A percentile compares a stretch with the other conserved stretches of the same genome.
phyloP scores from a whole-genome alignment of 345 rosid genomes.

The Arabis alpina region DNA sequence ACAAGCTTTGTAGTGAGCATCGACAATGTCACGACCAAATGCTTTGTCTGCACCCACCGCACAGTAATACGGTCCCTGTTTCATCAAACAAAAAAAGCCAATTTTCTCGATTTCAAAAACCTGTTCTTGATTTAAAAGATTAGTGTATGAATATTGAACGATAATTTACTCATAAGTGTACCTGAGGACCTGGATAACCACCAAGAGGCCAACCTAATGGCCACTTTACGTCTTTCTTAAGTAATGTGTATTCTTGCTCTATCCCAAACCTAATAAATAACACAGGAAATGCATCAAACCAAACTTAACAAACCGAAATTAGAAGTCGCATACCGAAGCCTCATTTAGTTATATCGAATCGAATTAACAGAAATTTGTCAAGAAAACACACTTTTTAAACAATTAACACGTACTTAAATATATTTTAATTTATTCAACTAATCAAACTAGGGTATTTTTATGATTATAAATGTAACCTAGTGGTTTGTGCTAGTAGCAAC shows the following conservation, averaged over 20 bases:
- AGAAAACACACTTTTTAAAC: not conserved
- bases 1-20: conserved; percentile 98
- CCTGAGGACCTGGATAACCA: conserved; percentile 97
- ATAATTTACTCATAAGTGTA: conserved; percentile 17
- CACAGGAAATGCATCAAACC: not conserved
- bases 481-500: too few species aligned
- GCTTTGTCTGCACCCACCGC: conserved; percentile 96
- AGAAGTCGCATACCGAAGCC: not conserved
- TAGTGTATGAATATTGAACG: not conserved
- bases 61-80: conserved; percentile 94
- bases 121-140: not conserved
- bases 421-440: not conserved
- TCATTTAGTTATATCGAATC: not conserved
- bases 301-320: conserved; percentile 3
- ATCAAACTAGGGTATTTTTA: not conserved
- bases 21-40: conserved; percentile 91
- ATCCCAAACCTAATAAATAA: conserved; percentile 72
- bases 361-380: not conserved
- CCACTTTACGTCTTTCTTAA: conserved; percentile 80
- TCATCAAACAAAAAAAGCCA: not conserved
- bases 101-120: not conserved
- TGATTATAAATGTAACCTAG: too few species aligned
- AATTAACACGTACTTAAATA: not conserved
- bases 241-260: conserved; percentile 97
- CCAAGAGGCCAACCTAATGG: conserved; percentile 99